Evolutionary conservation across 352 stramenopile species (phyloP).

Genomic region (Phytophthora tentaculata): DNA sequence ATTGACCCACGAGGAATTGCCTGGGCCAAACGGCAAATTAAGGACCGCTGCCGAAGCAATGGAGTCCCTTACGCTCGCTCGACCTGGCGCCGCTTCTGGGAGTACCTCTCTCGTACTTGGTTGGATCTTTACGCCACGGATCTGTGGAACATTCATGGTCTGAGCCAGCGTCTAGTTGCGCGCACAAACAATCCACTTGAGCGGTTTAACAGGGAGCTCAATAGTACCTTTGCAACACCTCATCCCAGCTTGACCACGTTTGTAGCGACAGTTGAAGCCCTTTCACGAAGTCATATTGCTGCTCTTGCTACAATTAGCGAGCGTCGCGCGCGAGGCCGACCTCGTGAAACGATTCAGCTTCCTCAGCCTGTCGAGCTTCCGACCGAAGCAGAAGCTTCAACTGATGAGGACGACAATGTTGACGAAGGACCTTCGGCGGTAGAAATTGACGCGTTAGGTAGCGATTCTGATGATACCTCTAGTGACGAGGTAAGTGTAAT

Average conservation of each 20-base stretch:
- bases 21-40: conserved; percentile 9
- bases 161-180: conserved; percentile 8
- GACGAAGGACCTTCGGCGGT: neutral
- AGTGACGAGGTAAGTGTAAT: too few relatives aligned
- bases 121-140: neutral
- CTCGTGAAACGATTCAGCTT: neutral
- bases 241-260: conserved; percentile 2
- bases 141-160: conserved; percentile 3
- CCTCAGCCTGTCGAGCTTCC: neutral
- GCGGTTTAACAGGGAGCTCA: conserved; percentile 13
- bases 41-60: neutral
- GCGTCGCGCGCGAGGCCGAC: neutral
- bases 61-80: conserved; percentile 1
- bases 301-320: neutral
- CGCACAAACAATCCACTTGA: conserved; percentile 17
- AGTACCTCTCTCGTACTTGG: conserved; percentile 10
- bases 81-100: conserved; percentile 9
- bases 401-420: neutral
- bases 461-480: too few relatives aligned
- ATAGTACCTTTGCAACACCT: neutral
- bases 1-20: too few relatives aligned
- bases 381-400: neutral
- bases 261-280: neutral
- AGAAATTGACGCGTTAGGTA: too few relatives aligned
- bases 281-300: neutral